phyloP scores from a whole-genome alignment of 371 early-diverging fungal genomes.

The Rhizomucor miehei region DNA sequence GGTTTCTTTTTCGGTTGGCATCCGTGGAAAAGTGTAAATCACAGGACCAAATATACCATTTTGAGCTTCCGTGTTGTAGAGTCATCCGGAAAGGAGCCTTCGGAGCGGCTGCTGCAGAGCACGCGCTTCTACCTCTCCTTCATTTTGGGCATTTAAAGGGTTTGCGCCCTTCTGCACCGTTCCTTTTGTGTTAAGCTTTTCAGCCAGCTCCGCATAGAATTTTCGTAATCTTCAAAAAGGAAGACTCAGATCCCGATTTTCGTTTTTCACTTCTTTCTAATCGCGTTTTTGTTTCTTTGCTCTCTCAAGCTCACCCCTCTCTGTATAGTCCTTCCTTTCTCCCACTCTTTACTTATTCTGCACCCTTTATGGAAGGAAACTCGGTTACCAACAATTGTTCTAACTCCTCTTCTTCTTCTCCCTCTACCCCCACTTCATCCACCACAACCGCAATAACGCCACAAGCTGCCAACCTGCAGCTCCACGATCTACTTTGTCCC shows the following conservation, averaged over 20 bases:
- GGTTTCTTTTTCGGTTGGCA: no score
- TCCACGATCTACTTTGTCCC: slow-evolving; percentile 34
- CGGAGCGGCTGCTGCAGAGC: neutral
- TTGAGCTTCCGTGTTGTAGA: slow-evolving; percentile 4
- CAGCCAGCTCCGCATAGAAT: no score
- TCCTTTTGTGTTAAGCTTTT: no score
- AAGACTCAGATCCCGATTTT: no score
- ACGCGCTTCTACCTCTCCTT: neutral
- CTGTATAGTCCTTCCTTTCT: slow-evolving; percentile 2
- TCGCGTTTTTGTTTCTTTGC: slow-evolving; percentile 1
- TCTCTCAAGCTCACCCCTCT: neutral
- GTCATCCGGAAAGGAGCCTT: slow-evolving; percentile 8
- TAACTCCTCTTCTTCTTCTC: neutral
- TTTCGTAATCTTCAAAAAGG: no score
- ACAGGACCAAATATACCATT: neutral
- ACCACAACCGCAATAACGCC: slow-evolving; percentile 2
- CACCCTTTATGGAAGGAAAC: no score
- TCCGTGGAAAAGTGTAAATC: no score
- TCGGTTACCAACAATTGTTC: no score
- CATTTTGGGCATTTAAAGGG: no score
- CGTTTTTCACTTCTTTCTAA: neutral
- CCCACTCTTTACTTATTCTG: neutral
- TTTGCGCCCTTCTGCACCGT: no score
- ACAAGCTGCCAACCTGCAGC: slow-evolving; percentile 5
- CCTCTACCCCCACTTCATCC: neutral